Conservation (phyloP, 2,329 filamentous ascomycete genomes). For the Phialophora tarda region DNA sequence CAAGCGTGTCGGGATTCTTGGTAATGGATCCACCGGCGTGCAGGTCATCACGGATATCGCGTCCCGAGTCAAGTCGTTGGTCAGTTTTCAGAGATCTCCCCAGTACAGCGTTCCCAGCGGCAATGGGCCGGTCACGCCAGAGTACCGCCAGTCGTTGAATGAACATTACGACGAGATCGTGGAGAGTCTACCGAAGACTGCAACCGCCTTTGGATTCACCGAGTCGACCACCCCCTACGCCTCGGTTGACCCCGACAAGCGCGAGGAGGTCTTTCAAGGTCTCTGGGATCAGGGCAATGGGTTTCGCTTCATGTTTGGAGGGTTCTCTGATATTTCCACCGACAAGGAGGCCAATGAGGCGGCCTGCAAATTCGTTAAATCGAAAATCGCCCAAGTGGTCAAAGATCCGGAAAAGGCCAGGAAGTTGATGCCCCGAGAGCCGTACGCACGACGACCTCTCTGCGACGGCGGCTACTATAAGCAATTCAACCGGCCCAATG, state of each 20-base stretch:
- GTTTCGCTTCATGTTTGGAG: conserved; percentile 48
- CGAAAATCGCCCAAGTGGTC: conserved; percentile 44
- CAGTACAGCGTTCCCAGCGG: conserved; percentile 24
- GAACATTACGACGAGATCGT: conserved; percentile 46
- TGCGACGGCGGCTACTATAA: conserved; percentile 60
- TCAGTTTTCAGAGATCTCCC: conserved; percentile 46
- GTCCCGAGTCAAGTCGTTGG: conserved; percentile 41
- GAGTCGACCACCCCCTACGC: conserved; percentile 37
- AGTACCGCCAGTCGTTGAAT: conserved; percentile 40
- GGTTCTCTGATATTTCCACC: conserved; percentile 47
- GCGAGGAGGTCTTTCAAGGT: conserved; percentile 41
- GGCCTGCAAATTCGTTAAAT: conserved; percentile 47
- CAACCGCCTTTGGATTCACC: conserved; percentile 36
- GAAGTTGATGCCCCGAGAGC: conserved; percentile 54
- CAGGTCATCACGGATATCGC: conserved; percentile 43
- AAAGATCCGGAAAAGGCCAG: conserved; percentile 43
- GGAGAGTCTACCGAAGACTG: conserved; percentile 40
- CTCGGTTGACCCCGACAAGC: conserved; percentile 25
- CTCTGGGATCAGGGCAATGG: conserved; percentile 45
- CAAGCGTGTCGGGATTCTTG: conserved; percentile 49
- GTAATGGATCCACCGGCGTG: conserved; percentile 52
- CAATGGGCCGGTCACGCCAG: conserved; percentile 19
- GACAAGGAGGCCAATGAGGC: conserved; percentile 49
- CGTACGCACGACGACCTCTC: conserved; percentile 58
- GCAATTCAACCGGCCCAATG: conserved; percentile 53